Evolutionary conservation across 306 rosid species (phyloP), one percentile per base, ranked within the genome.

Genomic region (Prunus mira): DNA sequence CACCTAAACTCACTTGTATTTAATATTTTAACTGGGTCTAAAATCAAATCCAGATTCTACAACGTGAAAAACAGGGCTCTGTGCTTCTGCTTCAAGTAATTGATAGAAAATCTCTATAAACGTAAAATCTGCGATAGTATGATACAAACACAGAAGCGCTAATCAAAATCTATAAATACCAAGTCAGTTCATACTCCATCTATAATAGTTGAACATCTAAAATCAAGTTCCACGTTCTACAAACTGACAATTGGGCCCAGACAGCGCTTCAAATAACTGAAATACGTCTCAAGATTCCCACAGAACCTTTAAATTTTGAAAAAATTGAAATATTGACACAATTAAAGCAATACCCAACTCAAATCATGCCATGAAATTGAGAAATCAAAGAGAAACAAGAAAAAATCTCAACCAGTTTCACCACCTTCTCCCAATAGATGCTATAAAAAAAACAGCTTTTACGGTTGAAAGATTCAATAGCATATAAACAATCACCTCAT

Each of bases 331-430:
- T 38, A 57, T 13, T 45, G 28, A 58, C 30, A 73, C 24, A 47
- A 46, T 22, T 14, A 15, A 49, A 41, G 67, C 65, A 64, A 55
- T 32, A 13, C 55, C 85, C 73, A 74, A 15, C 76, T 69, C 69
- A 72, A 49, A 70, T 57, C 61, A 22, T 18, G 8, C 64, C 55
- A 28, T 4, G 20, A 34, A 66, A 77, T 25, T 61, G 24, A 66
- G 18, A 66, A 45, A 22, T 9, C 10, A 74, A 51, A 49, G 0
- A 57, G 45, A 62, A 64, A 64, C 18, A 28, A 61, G 14, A 52
- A 72, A 71, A 14, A 5, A 34, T 12, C 30, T 68, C n/a, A 25
- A 13, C 3, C 8, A 41, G 56, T 50, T 72, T 65, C 61, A 41
- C 52, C 8, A 22, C 12, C 71, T 13, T 18, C 52, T 49, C 57